Percentiles rank a stretch among this genome's conserved stretches.
Conservation (phyloP, 768 basidiomycete species). For the Termitomyces sp. region DNA sequence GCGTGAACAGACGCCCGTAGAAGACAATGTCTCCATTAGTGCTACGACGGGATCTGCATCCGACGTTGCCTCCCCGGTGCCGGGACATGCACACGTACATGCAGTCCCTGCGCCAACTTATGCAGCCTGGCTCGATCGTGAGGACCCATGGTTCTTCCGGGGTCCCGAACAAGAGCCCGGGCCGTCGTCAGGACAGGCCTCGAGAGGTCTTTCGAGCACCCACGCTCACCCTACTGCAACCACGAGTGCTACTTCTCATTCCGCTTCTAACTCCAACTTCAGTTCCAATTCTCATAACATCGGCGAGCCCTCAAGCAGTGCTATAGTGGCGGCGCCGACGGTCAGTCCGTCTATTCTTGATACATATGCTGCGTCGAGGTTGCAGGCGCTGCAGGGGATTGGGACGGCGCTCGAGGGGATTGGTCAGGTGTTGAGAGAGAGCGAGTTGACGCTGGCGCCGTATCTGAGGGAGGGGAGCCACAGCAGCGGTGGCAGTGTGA, state of each 20-base stretch:
- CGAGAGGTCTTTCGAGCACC: background rate
- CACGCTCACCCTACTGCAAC: too few relatives aligned
- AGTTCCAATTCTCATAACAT: background rate
- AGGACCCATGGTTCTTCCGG: background rate
- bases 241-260: background rate
- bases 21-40: background rate
- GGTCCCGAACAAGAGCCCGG: background rate
- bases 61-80: background rate
- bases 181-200: background rate
- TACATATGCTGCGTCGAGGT: conserved; percentile 3
- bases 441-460: conserved; percentile 9
- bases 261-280: too few relatives aligned
- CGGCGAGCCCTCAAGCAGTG: background rate
- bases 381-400: conserved; percentile 7
- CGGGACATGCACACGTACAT: background rate
- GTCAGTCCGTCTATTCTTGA: conserved; percentile 1
- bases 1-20: background rate
- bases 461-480: background rate
- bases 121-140: background rate
- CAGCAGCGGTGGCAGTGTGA: background rate
- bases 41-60: background rate
- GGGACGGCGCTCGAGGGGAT: conserved; percentile 11
- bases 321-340: background rate
- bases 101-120: background rate
- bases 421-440: conserved; percentile 9